phyloP scores from a whole-genome alignment of 495 filamentous ascomycete genomes.

The Podospora conica region DNA sequence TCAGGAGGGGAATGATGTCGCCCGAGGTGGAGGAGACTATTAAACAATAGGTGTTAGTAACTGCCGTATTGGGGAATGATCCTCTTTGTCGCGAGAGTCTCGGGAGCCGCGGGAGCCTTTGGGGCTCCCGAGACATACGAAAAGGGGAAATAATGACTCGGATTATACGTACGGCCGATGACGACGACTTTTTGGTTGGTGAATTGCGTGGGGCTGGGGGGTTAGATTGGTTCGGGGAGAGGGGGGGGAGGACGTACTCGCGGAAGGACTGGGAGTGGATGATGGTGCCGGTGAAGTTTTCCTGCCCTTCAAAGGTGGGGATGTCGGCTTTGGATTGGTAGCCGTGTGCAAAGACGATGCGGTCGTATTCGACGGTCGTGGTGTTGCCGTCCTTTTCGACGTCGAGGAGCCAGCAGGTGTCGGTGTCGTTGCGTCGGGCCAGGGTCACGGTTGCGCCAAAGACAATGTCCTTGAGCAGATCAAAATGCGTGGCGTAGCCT shows the following conservation, averaged over 20 bases:
- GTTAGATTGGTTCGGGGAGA: constrained; percentile 11
- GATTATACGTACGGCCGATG: too few species aligned
- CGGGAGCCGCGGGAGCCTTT: too few species aligned
- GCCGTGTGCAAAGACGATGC: constrained; percentile 27
- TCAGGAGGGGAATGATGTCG: constrained; percentile 24
- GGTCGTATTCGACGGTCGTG: constrained; percentile 25
- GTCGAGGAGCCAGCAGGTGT: constrained; percentile 20
- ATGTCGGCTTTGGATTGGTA: constrained; percentile 28
- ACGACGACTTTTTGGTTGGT: constrained; percentile 25
- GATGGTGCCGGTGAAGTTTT: constrained; percentile 23
- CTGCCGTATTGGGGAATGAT: too few species aligned
- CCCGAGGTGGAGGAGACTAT: constrained; percentile 23
- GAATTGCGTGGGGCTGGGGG: constrained; percentile 20
- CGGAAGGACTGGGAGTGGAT: constrained; percentile 26
- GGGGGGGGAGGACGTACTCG: not conserved
- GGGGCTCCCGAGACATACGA: too few species aligned
- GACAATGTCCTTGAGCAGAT: constrained; percentile 14
- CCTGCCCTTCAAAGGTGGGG: constrained; percentile 21
- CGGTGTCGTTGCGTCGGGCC: not conserved
- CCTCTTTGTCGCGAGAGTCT: too few species aligned
- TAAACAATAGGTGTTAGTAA: too few species aligned
- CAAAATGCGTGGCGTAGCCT: constrained; percentile 14
- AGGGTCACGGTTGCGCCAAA: constrained; percentile 8
- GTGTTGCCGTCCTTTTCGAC: constrained; percentile 17
- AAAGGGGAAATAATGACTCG: too few species aligned